Base-by-base conservation (phyloP, 352 stramenopile species). In the Pythium utonaiense region DNA sequence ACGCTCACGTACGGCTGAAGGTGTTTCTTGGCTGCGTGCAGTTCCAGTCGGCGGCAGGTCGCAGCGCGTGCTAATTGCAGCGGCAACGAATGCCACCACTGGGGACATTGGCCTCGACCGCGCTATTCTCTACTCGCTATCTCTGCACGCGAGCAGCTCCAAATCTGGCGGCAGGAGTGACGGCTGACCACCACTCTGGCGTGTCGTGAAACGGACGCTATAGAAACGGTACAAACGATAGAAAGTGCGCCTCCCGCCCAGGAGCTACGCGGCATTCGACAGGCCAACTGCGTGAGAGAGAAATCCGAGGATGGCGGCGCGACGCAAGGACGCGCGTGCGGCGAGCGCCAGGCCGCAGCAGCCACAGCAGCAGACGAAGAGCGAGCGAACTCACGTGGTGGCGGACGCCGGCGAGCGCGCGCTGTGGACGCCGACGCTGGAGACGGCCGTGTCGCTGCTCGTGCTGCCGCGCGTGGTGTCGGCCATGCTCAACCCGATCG, bases 401-500 rank as follows among this genome's bases (percentile, higher is more conserved):
- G 38, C 44, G 47, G 61, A 68, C 41, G 47, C 44, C 16, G 30
- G 40, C 27, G 77, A 87, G 56, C 63, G 66, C n/a, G 60, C 57
- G 42, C 65, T 89, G 41, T 92, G 83, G 83, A 57, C 73, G 8
- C 83, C 83, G 14, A 75, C 71, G 2, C 25, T 83, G 6, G 70
- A 90, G 55, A 89, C 80, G 6, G 77, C 80, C 10, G 62, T 92
- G 41, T 84, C 74, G 21, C 60, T 93, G 22, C 73, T 93, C 22
- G n/a, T 89, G 36, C 56, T 88, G 31, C 80, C 84, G 28, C 83
- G 86, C 19, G 57, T 78, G 17, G 52, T 67, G n/a, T 77, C 59
- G 60, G 85, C 88, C 48, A 62, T 95, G 1, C 30, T 91, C 40
- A 92, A 74, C 50, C 82, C 85, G 36, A 91, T 99, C 57, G 88